phyloP scores from a whole-genome alignment of 495 filamentous ascomycete species.

The Daldinia caldariorum region DNA sequence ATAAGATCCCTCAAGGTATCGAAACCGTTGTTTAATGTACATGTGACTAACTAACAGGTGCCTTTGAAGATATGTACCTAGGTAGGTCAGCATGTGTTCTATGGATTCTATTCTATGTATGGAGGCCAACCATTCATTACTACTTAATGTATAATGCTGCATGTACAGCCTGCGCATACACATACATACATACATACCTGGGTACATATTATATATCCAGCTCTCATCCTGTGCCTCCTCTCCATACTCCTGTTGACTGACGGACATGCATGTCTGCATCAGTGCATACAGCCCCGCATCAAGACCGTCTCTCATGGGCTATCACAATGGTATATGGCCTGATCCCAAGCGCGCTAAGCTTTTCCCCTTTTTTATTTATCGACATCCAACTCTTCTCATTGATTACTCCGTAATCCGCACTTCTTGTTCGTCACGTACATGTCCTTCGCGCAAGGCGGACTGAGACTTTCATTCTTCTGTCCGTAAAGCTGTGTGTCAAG shows the following conservation, averaged over 20 bases:
- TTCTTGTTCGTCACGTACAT: conserved; percentile 30
- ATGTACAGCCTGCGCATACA: conserved; percentile 9
- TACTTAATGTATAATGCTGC: not conserved
- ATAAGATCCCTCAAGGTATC: conserved; percentile 10
- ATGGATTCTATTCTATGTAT: conserved; percentile 3
- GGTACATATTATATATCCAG: too few relatives aligned
- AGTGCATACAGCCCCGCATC: conserved; percentile 46
- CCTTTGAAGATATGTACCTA: too few relatives aligned
- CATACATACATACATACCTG: not conserved
- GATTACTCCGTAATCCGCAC: conserved; percentile 28
- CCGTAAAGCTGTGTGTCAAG: conserved; percentile 11
- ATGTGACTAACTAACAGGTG: too few relatives aligned
- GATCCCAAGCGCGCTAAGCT: conserved; percentile 48
- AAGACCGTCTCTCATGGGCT: conserved; percentile 47
- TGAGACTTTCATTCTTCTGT: conserved; percentile 24
- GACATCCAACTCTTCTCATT: conserved; percentile 24
- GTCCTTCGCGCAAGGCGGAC: conserved; percentile 30
- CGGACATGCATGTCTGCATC: conserved; percentile 45
- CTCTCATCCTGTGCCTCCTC: conserved; percentile 16
- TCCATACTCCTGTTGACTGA: conserved; percentile 31
- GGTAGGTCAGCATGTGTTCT: conserved; percentile 8
- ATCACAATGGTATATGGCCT: conserved; percentile 48
- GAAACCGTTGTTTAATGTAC: not conserved
- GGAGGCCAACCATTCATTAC: not conserved
- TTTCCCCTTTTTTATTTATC: conserved; percentile 44